These are phyloP conservation scores for Suhomyces sp. DNA, from an alignment of 805 yeast genomes.

Conservation along the genomic window DNA sequence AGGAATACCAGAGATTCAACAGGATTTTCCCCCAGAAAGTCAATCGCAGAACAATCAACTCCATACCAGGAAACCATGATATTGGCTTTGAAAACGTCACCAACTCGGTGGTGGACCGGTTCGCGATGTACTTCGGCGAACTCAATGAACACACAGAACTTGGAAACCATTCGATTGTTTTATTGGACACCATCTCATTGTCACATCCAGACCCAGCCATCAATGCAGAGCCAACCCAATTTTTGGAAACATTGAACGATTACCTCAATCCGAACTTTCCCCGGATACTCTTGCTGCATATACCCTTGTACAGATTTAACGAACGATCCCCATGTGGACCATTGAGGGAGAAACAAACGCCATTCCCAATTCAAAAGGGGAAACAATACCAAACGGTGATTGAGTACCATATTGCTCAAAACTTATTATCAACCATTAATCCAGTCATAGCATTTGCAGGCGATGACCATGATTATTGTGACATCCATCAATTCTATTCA, in stretches of 20 bases:
- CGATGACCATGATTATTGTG: slow-evolving; percentile 97
- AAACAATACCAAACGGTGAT: slow-evolving; percentile 90
- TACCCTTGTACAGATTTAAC: slow-evolving; percentile 77
- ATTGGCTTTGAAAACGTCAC: slow-evolving; percentile 86
- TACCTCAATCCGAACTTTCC: slow-evolving; percentile 43
- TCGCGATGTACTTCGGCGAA: slow-evolving; percentile 71
- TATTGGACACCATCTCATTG: slow-evolving; percentile 81
- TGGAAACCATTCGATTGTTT: slow-evolving; percentile 69
- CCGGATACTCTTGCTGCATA: slow-evolving; percentile 75
- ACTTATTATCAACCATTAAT: slow-evolving; percentile 53
- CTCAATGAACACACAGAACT: slow-evolving; percentile 54
- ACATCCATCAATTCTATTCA: slow-evolving; percentile 52
- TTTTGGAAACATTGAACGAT: slow-evolving; percentile 41
- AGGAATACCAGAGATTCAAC: slow-evolving; percentile 69
- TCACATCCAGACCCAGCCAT: slow-evolving; percentile 52
- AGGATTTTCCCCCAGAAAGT: slow-evolving; percentile 59
- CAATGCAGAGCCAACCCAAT: slow-evolving; percentile 51
- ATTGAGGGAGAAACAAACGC: slow-evolving; percentile 61
- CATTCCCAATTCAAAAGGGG: slow-evolving; percentile 72
- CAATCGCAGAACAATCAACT: slow-evolving; percentile 36
- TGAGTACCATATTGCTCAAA: slow-evolving; percentile 55
- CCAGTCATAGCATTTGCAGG: slow-evolving; percentile 83
- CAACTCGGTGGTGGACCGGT: slow-evolving; percentile 57
- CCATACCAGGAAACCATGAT: slow-evolving; percentile 91
- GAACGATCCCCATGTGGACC: slow-evolving; percentile 70